These are phyloP conservation scores for Hypoxylon sp. DNA, from an alignment of 2,329 filamentous ascomycete species.

Conservation along the genomic window DNA sequence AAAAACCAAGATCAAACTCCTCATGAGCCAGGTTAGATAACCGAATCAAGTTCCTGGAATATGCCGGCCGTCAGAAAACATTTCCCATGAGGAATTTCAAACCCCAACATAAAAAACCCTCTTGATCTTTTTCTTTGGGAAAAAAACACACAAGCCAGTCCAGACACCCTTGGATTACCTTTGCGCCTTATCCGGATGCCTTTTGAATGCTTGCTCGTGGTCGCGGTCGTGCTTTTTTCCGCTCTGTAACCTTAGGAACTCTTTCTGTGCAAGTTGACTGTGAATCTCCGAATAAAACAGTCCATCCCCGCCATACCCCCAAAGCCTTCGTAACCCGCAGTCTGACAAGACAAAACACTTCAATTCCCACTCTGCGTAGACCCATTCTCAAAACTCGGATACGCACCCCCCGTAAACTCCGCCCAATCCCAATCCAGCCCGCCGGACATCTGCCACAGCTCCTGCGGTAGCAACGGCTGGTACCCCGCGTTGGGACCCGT, in stretches of 20 bases:
- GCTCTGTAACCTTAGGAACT: not conserved
- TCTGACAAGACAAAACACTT: not conserved
- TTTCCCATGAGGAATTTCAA: constrained; percentile 23
- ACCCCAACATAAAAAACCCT: constrained; percentile 1
- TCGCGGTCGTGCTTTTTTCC: constrained; percentile 7
- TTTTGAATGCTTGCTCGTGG: constrained; percentile 8
- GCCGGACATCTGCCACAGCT: constrained; percentile 96
- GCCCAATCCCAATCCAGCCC: constrained; percentile 91
- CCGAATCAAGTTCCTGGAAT: constrained; percentile 16
- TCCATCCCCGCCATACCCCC: not conserved
- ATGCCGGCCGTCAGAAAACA: constrained; percentile 35
- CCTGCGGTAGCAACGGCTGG: constrained; percentile 90
- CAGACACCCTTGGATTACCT: not conserved
- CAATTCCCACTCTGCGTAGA: constrained; percentile 52
- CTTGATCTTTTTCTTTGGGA: not conserved
- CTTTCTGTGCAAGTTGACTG: not conserved
- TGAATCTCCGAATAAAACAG: not conserved
- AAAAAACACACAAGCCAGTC: constrained; percentile 1
- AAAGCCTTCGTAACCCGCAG: not conserved
- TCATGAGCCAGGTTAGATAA: constrained; percentile 22
- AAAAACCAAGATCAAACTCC: constrained; percentile 29
- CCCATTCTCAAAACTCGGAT: constrained; percentile 75
- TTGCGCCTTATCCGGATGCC: constrained; percentile 2
- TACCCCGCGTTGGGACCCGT: constrained; percentile 59
- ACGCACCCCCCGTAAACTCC: constrained; percentile 76